phyloP scores from a whole-genome alignment of 2,329 filamentous ascomycete genomes.

The Rutstroemia sp. region DNA sequence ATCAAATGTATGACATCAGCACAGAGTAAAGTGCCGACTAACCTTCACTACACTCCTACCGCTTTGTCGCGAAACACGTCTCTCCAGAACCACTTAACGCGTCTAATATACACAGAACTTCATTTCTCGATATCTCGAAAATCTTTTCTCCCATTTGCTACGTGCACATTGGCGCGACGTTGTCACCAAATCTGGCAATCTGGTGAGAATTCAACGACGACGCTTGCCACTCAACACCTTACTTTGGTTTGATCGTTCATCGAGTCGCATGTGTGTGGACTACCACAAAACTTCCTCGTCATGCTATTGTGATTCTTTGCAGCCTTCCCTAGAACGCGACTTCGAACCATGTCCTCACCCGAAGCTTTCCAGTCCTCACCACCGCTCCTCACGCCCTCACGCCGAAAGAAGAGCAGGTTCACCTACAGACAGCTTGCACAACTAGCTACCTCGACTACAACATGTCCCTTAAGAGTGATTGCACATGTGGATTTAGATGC shows the following conservation, averaged over 20 bases:
- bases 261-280: no score
- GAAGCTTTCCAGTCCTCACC: constrained; percentile 40
- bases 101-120: no score
- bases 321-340: neutral
- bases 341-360: constrained; percentile 37
- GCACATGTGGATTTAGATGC: constrained; percentile 94
- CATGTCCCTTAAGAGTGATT: constrained; percentile 76
- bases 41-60: neutral
- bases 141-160: no score
- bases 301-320: neutral
- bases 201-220: no score
- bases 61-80: neutral
- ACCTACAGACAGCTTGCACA: constrained; percentile 78
- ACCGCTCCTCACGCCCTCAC: constrained; percentile 16
- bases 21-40: neutral
- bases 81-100: no score
- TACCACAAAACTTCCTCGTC: neutral
- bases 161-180: no score
- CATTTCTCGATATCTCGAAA: no score
- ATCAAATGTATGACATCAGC: constrained; percentile 8
- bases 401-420: constrained; percentile 55
- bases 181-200: no score
- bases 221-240: no score
- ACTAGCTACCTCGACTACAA: constrained; percentile 61
- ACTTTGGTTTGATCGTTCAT: no score